phyloP scores from a whole-genome alignment of 2,329 filamentous ascomycete species.

The Geosmithia flava region DNA sequence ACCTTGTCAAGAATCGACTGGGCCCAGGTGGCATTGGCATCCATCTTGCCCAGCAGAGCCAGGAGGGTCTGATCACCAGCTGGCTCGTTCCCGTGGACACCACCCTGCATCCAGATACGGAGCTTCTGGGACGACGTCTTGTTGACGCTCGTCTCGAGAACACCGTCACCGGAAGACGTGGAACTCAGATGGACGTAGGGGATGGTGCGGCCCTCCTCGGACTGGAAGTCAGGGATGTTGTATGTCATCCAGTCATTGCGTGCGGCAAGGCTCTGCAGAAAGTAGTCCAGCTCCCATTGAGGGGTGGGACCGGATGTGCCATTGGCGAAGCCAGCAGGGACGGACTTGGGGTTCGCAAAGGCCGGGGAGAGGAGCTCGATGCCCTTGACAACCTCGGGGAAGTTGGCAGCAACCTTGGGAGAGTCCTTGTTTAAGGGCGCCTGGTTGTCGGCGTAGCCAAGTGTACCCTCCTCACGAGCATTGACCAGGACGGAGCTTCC shows the following conservation, averaged over 20 bases:
- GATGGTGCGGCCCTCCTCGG: slow-evolving; percentile 10
- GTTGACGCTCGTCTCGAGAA: slow-evolving; percentile 5
- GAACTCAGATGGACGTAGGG: slow-evolving; percentile 9
- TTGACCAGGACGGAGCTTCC: too few relatives aligned
- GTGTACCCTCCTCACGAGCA: neutral
- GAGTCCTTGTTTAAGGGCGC: slow-evolving; percentile 8
- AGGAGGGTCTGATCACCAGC: slow-evolving; percentile 16
- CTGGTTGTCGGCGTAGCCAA: slow-evolving; percentile 14
- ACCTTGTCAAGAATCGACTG: slow-evolving; percentile 11
- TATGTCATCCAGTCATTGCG: slow-evolving; percentile 12
- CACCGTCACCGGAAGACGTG: neutral
- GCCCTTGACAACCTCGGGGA: slow-evolving; percentile 4
- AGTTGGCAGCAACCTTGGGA: slow-evolving; percentile 10
- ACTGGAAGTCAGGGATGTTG: slow-evolving; percentile 7
- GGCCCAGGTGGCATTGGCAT: slow-evolving; percentile 15
- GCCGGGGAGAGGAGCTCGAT: slow-evolving; percentile 12
- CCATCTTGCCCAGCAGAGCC: slow-evolving; percentile 15
- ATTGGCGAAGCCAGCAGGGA: slow-evolving; percentile 11
- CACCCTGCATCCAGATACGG: slow-evolving; percentile 12
- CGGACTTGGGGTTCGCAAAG: slow-evolving; percentile 8
- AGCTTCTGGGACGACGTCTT: neutral
- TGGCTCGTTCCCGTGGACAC: slow-evolving; percentile 17
- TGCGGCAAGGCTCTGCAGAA: slow-evolving; percentile 8
- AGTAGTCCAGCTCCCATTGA: slow-evolving; percentile 8
- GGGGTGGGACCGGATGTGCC: slow-evolving; percentile 15